Evolutionary conservation across 176 grass and related monocot genomes (phyloP).

Genomic region (Eleusine coracana): DNA sequence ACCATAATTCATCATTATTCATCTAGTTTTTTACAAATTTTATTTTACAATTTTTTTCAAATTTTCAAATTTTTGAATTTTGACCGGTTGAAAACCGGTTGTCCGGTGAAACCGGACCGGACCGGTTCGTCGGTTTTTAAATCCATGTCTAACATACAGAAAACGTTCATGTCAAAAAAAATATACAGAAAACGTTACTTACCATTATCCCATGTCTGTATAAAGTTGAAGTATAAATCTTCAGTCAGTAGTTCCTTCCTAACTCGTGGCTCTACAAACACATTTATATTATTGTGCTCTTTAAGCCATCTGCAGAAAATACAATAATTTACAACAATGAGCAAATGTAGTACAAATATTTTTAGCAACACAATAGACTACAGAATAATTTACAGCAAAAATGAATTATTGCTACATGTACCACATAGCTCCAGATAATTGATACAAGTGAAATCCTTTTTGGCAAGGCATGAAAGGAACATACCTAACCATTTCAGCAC

Average conservation of each 20-base stretch:
- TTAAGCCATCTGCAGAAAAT: slow-evolving; percentile 86
- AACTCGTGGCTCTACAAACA: slow-evolving; percentile 84
- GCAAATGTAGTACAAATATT: slow-evolving; percentile 8
- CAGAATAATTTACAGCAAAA: not conserved
- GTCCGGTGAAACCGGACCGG: too few relatives aligned
- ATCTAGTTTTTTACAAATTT: too few relatives aligned
- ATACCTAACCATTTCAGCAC: slow-evolving; percentile 86
- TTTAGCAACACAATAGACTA: slow-evolving; percentile 28
- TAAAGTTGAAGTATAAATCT: slow-evolving; percentile 75
- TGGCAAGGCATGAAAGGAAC: slow-evolving; percentile 29
- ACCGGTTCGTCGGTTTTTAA: too few relatives aligned
- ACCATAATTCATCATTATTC: too few relatives aligned
- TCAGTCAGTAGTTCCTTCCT: slow-evolving; percentile 69
- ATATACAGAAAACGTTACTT: slow-evolving; percentile 32
- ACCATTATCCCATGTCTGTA: slow-evolving; percentile 89
- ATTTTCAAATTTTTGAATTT: too few relatives aligned
- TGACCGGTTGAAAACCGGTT: too few relatives aligned
- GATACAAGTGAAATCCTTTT: slow-evolving; percentile 8
- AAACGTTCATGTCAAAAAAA: too few relatives aligned
- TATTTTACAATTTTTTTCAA: too few relatives aligned
- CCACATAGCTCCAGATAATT: slow-evolving; percentile 13
- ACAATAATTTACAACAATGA: slow-evolving; percentile 11
- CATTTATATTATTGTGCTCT: slow-evolving; percentile 69
- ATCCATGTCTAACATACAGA: too few relatives aligned
- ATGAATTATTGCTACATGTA: not conserved